These are phyloP conservation scores for Pseudogymnoascus sp. DNA, from an alignment of 2,329 filamentous ascomycete species.

Conservation along the genomic window DNA sequence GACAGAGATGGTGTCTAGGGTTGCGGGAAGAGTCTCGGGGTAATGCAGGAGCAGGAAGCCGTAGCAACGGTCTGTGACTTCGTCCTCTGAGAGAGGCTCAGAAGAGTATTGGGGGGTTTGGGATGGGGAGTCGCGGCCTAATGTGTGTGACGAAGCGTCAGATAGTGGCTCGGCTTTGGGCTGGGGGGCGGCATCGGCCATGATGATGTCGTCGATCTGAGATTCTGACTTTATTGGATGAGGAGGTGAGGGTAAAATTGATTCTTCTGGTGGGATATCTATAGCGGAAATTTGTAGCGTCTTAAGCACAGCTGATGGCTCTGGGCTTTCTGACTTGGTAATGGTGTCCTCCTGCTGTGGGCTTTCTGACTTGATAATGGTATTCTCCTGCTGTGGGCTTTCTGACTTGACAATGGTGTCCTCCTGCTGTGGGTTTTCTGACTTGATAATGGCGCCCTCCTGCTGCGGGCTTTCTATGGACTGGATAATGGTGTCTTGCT, in stretches of 20 bases:
- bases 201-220: background rate
- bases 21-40: background rate
- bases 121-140: background rate
- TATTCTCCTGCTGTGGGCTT: background rate
- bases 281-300: background rate
- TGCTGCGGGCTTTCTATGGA: background rate
- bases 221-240: background rate
- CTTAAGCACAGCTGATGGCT: background rate
- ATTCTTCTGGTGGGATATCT: background rate
- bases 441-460: background rate
- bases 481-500: background rate
- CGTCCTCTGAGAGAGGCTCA: background rate
- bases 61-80: constrained; percentile 2
- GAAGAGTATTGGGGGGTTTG: background rate
- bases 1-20: background rate
- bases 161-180: background rate
- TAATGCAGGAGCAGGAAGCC: background rate
- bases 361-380: background rate
- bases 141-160: background rate
- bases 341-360: background rate
- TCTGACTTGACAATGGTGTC: background rate
- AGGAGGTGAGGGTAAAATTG: background rate
- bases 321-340: background rate
- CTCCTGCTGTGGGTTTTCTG: background rate
- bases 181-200: background rate